Percentiles rank a stretch among this genome's conserved stretches.
Conservation (phyloP, 768 basidiomycete species). For the Coprinellus micaceus region DNA sequence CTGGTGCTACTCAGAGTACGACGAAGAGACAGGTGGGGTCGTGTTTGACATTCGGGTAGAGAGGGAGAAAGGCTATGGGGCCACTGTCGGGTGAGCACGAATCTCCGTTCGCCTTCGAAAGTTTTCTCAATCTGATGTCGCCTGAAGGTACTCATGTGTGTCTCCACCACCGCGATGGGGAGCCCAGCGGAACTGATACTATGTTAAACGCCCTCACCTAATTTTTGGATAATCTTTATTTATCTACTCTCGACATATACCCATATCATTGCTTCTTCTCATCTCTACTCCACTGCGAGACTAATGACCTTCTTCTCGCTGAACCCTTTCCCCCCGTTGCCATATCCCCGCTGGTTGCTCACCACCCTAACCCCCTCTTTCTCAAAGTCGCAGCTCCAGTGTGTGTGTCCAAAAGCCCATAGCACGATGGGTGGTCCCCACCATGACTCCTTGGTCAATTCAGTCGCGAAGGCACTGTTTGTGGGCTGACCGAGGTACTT, state of each 20-base stretch:
- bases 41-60: conserved; percentile 86
- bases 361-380: conserved; percentile 29
- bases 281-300: too few species aligned
- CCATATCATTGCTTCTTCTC: too few species aligned
- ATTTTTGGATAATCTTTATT: too few species aligned
- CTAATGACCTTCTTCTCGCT: too few species aligned
- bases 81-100: conserved; percentile 73
- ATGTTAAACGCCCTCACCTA: too few species aligned
- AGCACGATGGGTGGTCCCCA: conserved; percentile 26
- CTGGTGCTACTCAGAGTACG: conserved; percentile 73
- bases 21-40: conserved; percentile 56
- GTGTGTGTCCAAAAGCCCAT: conserved; percentile 43
- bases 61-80: conserved; percentile 74
- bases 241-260: too few species aligned
- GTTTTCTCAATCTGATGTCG: too few species aligned
- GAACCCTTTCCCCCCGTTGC: too few species aligned
- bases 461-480: conserved; percentile 29
- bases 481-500: conserved; percentile 17
- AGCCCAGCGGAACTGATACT: too few species aligned
- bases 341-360: conserved; percentile 34
- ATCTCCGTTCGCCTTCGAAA: too few species aligned
- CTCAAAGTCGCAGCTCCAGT: conserved; percentile 35
- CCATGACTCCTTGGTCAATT: conserved; percentile 22
- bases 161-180: too few species aligned
- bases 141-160: too few species aligned